Conservation (phyloP, 495 filamentous ascomycete species). For the Terfezia boudieri region DNA sequence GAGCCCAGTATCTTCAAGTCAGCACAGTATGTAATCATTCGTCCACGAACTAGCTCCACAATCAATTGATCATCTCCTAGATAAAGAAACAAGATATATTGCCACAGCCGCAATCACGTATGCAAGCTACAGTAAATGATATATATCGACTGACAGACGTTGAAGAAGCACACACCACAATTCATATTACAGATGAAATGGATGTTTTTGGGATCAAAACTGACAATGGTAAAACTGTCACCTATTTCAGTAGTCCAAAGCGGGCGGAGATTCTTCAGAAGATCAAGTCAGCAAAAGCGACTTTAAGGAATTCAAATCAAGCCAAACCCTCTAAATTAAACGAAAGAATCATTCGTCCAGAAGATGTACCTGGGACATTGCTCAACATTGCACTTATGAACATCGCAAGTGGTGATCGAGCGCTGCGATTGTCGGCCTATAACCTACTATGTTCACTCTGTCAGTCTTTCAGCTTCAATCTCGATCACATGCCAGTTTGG, state of each 20-base stretch:
- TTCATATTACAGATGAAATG: slow-evolving; percentile 39
- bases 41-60: not conserved
- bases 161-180: slow-evolving; percentile 35
- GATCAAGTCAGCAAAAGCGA: slow-evolving; percentile 32
- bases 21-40: slow-evolving; percentile 25
- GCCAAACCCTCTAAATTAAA: slow-evolving; percentile 31
- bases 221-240: slow-evolving; percentile 42
- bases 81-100: slow-evolving; percentile 39
- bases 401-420: slow-evolving; percentile 32
- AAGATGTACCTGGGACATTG: slow-evolving; percentile 44
- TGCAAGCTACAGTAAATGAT: slow-evolving; percentile 41
- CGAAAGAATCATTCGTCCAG: slow-evolving; percentile 38
- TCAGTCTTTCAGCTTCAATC: slow-evolving; percentile 38
- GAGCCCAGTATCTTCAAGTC: slow-evolving; percentile 43
- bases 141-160: slow-evolving; percentile 42
- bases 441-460: slow-evolving; percentile 40
- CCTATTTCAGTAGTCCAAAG: slow-evolving; percentile 41
- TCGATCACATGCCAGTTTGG: slow-evolving; percentile 34
- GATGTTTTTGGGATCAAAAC: slow-evolving; percentile 43
- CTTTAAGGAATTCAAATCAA: slow-evolving; percentile 33
- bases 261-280: slow-evolving; percentile 37
- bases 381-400: slow-evolving; percentile 43
- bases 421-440: slow-evolving; percentile 36
- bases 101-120: slow-evolving; percentile 31
- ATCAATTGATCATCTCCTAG: not conserved